Conservation (phyloP, 2,329 filamentous ascomycete genomes). For the Fusarium anthophilum region DNA sequence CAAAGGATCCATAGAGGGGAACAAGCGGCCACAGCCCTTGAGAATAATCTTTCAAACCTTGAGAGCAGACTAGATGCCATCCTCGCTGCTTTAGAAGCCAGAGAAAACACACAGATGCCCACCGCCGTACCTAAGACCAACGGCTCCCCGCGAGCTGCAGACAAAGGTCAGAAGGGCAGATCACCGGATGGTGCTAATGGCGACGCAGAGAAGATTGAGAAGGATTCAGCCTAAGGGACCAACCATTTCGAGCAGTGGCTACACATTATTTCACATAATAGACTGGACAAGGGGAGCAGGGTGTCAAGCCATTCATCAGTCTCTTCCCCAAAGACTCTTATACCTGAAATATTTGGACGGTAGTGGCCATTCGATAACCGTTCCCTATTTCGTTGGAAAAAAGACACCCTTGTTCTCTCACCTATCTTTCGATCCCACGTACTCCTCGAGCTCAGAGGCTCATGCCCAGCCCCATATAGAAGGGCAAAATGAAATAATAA, state of each 20-base stretch:
- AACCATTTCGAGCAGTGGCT: not conserved
- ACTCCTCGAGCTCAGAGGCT: slow-evolving; percentile 23
- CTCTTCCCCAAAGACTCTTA: slow-evolving; percentile 6
- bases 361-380: not conserved
- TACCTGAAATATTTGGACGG: slow-evolving; percentile 5
- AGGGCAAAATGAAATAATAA: not conserved
- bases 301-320: not conserved
- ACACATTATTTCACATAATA: not conserved
- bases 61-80: slow-evolving; percentile 66
- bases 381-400: not conserved
- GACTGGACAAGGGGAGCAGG: not conserved
- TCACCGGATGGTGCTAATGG: not conserved
- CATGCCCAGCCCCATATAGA: slow-evolving; percentile 1
- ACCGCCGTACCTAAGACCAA: not conserved
- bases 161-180: not conserved
- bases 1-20: slow-evolving; percentile 57
- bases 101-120: slow-evolving; percentile 4
- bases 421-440: slow-evolving; percentile 5
- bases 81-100: slow-evolving; percentile 58
- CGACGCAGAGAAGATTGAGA: not conserved
- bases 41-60: slow-evolving; percentile 61
- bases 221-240: slow-evolving; percentile 4
- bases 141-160: not conserved
- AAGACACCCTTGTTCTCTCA: not conserved
- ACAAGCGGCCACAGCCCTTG: slow-evolving; percentile 61